Percentiles rank a stretch among this genome's conserved stretches.
Conservation (phyloP, 139 green algal genomes). For the Picocystis salinarum region DNA sequence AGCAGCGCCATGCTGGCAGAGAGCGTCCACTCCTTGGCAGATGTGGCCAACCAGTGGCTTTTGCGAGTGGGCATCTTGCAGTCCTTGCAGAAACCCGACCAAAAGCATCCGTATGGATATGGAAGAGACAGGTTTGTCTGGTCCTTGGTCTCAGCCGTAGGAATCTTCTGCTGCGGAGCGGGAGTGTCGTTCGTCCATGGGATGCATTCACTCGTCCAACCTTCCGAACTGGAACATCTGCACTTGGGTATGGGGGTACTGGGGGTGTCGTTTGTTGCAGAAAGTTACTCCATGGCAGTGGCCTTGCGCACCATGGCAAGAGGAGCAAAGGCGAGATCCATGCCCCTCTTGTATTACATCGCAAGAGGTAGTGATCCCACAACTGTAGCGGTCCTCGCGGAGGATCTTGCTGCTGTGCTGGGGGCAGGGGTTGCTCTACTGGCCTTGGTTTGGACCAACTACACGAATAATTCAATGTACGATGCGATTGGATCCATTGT, state of each 20-base stretch:
- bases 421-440: conserved; percentile 31
- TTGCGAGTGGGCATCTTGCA: conserved; percentile 43
- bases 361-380: conserved; percentile 57
- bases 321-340: not conserved
- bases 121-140: conserved; percentile 77
- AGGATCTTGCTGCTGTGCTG: conserved; percentile 62
- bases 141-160: conserved; percentile 68
- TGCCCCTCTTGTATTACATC: conserved; percentile 28
- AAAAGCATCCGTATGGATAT: conserved; percentile 70
- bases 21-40: conserved; percentile 62
- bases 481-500: conserved; percentile 65
- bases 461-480: conserved; percentile 47
- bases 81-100: not conserved
- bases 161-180: conserved; percentile 78
- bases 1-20: conserved; percentile 70
- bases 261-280: conserved; percentile 38
- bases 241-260: no score
- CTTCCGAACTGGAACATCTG: conserved; percentile 20
- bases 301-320: conserved; percentile 28
- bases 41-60: conserved; percentile 71
- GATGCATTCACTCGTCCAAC: conserved; percentile 3
- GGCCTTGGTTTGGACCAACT: conserved; percentile 6
- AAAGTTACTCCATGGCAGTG: conserved; percentile 60
- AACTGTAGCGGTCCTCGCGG: conserved; percentile 65
- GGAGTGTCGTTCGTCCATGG: conserved; percentile 67